These are phyloP conservation scores for Lasiosphaeria hispida DNA, from an alignment of 495 filamentous ascomycete genomes.

Conservation along the genomic window DNA sequence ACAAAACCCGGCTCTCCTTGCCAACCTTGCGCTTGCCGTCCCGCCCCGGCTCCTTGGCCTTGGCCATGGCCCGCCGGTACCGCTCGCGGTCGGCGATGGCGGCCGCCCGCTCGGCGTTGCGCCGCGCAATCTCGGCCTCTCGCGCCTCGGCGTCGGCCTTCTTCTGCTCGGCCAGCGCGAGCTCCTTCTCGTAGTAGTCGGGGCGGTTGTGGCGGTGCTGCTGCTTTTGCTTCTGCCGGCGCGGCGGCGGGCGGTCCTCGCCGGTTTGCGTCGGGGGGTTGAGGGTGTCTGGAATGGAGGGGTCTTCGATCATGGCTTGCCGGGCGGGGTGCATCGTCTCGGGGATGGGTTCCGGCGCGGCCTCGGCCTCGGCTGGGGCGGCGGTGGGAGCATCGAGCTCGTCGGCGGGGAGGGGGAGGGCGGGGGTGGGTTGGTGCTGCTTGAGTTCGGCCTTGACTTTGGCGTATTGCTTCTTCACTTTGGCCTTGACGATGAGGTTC, in stretches of 20 bases:
- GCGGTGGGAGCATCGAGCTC: conserved; percentile 10
- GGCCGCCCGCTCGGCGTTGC: conserved; percentile 49
- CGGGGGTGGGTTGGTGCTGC: conserved; percentile 17
- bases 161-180: conserved; percentile 63
- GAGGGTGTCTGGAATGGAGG: background rate
- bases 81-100: conserved; percentile 61
- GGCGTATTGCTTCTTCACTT: conserved; percentile 88
- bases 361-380: conserved; percentile 9
- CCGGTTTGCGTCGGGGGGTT: background rate
- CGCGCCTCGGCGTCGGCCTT: conserved; percentile 63
- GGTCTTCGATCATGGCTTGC: conserved; percentile 45
- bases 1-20: conserved; percentile 74
- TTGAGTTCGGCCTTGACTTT: conserved; percentile 67
- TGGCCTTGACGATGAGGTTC: conserved; percentile 87
- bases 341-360: too few relatives aligned
- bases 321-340: conserved; percentile 64
- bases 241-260: background rate
- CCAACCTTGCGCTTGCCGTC: conserved; percentile 83
- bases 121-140: conserved; percentile 54
- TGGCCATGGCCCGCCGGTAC: conserved; percentile 66
- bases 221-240: conserved; percentile 17
- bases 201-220: conserved; percentile 51
- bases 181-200: conserved; percentile 73
- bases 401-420: conserved; percentile 6
- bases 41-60: conserved; percentile 70